Conservation (phyloP, 345 rosid species). For the Syzygium jambos region DNA sequence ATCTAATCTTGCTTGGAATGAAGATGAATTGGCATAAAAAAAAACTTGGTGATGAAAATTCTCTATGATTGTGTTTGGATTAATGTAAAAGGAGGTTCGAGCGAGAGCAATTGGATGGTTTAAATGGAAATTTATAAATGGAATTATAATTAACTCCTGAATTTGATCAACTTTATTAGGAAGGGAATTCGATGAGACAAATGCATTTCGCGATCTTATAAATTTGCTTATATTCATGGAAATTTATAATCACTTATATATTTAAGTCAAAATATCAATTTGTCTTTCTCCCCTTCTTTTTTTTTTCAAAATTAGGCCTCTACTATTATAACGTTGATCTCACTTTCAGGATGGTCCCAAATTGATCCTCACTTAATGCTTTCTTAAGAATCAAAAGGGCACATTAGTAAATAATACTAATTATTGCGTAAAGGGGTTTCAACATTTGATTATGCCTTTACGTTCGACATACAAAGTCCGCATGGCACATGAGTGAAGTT, state of each 20-base stretch:
- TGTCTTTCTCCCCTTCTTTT: background rate
- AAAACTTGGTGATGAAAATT: background rate
- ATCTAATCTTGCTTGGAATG: fast-evolving
- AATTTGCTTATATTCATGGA: background rate
- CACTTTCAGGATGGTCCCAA: background rate
- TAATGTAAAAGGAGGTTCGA: background rate
- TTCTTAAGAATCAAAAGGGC: background rate
- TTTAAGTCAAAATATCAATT: background rate
- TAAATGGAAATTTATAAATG: background rate
- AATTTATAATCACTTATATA: background rate
- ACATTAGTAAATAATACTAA: background rate
- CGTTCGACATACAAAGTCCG: background rate
- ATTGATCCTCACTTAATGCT: background rate
- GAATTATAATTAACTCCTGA: background rate
- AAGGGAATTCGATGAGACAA: background rate
- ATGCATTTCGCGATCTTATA: fast-evolving
- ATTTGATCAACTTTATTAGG: background rate
- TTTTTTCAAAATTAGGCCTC: background rate
- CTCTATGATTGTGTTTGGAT: background rate
- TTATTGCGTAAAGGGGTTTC: background rate
- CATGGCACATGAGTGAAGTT: background rate
- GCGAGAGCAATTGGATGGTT: background rate
- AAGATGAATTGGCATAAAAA: background rate
- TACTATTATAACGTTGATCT: background rate
- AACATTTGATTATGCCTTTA: background rate